Evolutionary conservation across 495 filamentous ascomycete species (phyloP), one percentile per base, ranked within the genome.

Genomic region (Trichocladium antarcticum): DNA sequence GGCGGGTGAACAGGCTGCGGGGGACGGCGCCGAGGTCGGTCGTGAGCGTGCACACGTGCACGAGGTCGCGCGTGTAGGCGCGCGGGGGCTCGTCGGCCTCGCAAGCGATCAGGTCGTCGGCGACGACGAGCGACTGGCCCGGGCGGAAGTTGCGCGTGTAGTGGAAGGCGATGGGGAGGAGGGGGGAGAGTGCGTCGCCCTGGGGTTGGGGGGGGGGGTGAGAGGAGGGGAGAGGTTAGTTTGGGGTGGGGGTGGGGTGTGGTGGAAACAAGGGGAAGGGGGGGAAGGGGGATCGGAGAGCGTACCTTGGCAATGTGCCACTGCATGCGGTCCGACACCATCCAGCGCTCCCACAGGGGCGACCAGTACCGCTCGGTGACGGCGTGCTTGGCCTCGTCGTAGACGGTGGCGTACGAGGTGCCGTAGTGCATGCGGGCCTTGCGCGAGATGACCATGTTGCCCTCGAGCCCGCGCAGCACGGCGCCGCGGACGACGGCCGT

Each of bases 291-390:
- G 12, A n/a, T n/a, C n/a, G 31, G 31, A 32, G 31, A 11, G 24
- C 70, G 57, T 51, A 82, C 81, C 71, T 82, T 84, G 10, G 78
- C 75, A 61, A 83, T 84, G 65, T 85, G 83, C 83, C 83, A 87
- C 57, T 85, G 81, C 83, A 87, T 85, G 40, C 83, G 72, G 64
- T 87, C 83, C 46, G 71, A 77, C 14, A 87, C 81, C 83, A 87
- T 87, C 82, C 82, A 87, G 27, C 83, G 60, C 63, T 87, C 83
- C 83, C 83, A 87, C 31, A 87, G 54, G 11, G 83, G 83, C 47
- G 73, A 78, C 83, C 83, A 87, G 56, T 87, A 87, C 32, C 83
- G 62, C 52, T 87, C 83, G 24, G 62, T 69, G 6, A 84, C 73
- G 14, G 73, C 70, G 58, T 87, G 83, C 50, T 79, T 83, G 45